Evolutionary conservation across 2,329 filamentous ascomycete genomes (phyloP).

Genomic region (Sclerotinia borealis): DNA sequence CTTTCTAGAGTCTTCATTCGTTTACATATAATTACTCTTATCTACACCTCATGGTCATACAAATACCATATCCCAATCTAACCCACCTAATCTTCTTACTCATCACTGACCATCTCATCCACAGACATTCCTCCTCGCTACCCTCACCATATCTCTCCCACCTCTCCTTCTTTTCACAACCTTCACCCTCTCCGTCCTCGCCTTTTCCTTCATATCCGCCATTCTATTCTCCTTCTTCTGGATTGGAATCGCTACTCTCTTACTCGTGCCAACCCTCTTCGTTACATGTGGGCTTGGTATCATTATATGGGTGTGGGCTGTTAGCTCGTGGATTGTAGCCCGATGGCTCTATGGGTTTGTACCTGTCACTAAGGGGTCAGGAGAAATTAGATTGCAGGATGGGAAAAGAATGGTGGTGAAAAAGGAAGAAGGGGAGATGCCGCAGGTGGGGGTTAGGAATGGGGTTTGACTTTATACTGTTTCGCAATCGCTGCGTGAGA

Average conservation of each 20-base stretch:
- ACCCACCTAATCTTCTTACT: constrained; percentile 4
- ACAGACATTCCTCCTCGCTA: constrained; percentile 62
- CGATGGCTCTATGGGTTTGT: constrained; percentile 41
- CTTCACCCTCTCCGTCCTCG: constrained; percentile 57
- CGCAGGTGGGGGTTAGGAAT: constrained; percentile 14
- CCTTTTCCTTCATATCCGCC: constrained; percentile 57
- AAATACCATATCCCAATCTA: not conserved
- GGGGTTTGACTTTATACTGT: not conserved
- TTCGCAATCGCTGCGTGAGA: too few species aligned
- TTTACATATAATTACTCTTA: not conserved
- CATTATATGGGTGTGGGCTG: constrained; percentile 61
- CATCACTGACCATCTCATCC: not conserved
- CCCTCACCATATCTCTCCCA: constrained; percentile 58
- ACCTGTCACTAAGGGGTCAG: constrained; percentile 19
- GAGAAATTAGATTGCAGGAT: constrained; percentile 20
- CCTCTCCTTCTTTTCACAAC: constrained; percentile 63
- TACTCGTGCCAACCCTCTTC: constrained; percentile 64
- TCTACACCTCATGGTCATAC: not conserved
- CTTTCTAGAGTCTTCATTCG: not conserved
- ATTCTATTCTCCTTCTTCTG: constrained; percentile 63
- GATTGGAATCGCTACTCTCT: constrained; percentile 57
- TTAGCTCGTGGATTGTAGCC: constrained; percentile 50
- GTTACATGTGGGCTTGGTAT: constrained; percentile 56
- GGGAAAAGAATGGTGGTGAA: constrained; percentile 22
- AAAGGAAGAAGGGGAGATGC: constrained; percentile 22